phyloP scores from a whole-genome alignment of 495 filamentous ascomycete species.

The Patellaria atrata region DNA sequence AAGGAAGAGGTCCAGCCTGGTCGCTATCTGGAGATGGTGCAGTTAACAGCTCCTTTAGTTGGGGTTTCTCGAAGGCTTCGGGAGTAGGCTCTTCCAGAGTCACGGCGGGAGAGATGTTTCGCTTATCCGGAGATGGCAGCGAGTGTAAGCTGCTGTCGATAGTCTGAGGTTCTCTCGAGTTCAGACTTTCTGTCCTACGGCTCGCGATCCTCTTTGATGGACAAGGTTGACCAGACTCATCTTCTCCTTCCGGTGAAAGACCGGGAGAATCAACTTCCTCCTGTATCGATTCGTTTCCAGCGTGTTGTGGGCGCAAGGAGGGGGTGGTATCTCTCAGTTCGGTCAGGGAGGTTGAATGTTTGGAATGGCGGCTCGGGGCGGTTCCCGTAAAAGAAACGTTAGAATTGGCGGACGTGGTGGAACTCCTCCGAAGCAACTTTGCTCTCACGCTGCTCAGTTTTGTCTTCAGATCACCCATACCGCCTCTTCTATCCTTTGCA shows the following conservation, averaged over 20 bases:
- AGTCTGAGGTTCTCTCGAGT: conserved; percentile 4
- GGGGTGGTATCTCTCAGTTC: conserved; percentile 13
- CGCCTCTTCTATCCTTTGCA: no score
- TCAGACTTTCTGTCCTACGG: conserved; percentile 8
- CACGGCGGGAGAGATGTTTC: conserved; percentile 2
- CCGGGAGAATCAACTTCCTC: conserved; percentile 6
- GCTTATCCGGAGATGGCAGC: conserved; percentile 6
- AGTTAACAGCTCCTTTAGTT: no score
- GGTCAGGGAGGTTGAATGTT: conserved; percentile 9
- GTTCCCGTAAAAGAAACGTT: conserved; percentile 1
- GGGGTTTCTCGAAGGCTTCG: conserved; percentile 4
- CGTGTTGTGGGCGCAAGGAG: conserved; percentile 1
- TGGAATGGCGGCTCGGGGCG: conserved; percentile 1
- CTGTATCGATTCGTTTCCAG: background rate
- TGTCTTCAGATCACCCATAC: conserved; percentile 15
- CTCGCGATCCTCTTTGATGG: conserved; percentile 1
- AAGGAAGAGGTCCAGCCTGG: no score
- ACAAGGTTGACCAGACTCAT: background rate
- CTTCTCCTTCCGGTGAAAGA: conserved; percentile 1
- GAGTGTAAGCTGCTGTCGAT: conserved; percentile 2
- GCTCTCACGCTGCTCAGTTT: conserved; percentile 12
- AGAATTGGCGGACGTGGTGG: conserved; percentile 6
- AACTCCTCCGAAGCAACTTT: conserved; percentile 14
- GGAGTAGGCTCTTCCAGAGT: conserved; percentile 18
- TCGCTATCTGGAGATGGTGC: no score